phyloP scores from a whole-genome alignment of 768 basidiomycete genomes.

The Collybia sp. region DNA sequence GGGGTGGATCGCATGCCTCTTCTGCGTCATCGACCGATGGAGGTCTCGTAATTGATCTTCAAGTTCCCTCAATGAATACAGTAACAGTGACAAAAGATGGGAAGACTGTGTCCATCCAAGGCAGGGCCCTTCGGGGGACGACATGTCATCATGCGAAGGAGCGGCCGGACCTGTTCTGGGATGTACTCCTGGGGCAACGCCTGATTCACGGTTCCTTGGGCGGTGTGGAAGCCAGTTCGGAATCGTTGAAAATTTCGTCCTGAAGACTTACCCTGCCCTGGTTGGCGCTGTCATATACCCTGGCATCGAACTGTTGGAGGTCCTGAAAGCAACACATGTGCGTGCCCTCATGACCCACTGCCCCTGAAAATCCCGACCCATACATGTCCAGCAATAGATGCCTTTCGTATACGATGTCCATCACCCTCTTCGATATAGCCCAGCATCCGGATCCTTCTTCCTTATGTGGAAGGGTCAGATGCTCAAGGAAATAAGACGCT shows the following conservation, averaged over 20 bases:
- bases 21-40: conserved; percentile 9
- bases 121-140: conserved; percentile 11
- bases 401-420: not conserved
- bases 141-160: conserved; percentile 10
- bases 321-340: conserved; percentile 7
- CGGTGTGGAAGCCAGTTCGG: conserved; percentile 17
- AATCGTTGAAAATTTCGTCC: conserved; percentile 12
- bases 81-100: conserved; percentile 7
- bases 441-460: conserved; percentile 5
- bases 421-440: not conserved
- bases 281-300: conserved; percentile 10
- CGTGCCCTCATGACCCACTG: not conserved
- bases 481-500: conserved; percentile 9
- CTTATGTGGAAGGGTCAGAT: conserved; percentile 11
- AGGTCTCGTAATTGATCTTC: conserved; percentile 14
- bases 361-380: not conserved
- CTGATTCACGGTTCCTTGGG: not conserved
- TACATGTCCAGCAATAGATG: conserved; percentile 1
- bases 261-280: conserved; percentile 9
- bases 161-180: conserved; percentile 20
- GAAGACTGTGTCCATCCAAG: conserved; percentile 7
- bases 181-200: not conserved
- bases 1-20: not conserved
- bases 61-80: not conserved
- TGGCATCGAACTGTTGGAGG: conserved; percentile 6